Evolutionary conservation across 2,329 filamentous ascomycete species (phyloP).

Genomic region (Rutstroemia sp.): DNA sequence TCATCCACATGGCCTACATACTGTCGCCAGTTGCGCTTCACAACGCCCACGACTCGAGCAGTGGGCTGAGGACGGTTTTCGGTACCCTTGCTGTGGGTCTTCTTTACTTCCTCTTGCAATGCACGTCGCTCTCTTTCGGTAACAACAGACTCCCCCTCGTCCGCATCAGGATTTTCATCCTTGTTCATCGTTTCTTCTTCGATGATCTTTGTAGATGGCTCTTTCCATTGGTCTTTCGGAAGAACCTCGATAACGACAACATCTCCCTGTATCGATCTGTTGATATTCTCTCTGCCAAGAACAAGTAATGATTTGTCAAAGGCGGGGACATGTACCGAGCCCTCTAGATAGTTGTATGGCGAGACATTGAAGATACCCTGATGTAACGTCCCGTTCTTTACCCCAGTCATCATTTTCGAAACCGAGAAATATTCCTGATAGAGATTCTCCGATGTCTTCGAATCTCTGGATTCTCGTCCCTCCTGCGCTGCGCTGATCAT

Average conservation of each 20-base stretch:
- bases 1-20: conserved; percentile 94
- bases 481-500: conserved; percentile 83
- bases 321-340: conserved; percentile 78
- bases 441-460: conserved; percentile 58
- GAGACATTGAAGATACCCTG: conserved; percentile 96
- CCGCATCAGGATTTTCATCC: conserved; percentile 87
- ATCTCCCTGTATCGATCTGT: conserved; percentile 86
- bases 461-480: conserved; percentile 54
- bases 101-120: conserved; percentile 85
- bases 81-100: conserved; percentile 66
- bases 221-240: conserved; percentile 94
- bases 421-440: conserved; percentile 86
- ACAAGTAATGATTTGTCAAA: conserved; percentile 87
- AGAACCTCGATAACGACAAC: conserved; percentile 88
- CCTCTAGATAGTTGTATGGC: conserved; percentile 96
- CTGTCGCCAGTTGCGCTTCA: conserved; percentile 96
- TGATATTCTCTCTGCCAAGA: conserved; percentile 91
- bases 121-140: conserved; percentile 80
- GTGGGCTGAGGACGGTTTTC: conserved; percentile 84
- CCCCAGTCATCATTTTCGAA: conserved; percentile 89
- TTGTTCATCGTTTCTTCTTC: conserved; percentile 88
- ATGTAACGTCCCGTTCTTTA: conserved; percentile 82
- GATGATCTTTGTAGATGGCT: conserved; percentile 88
- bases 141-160: conserved; percentile 69
- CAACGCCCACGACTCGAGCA: conserved; percentile 81